Conservation (phyloP, 495 filamentous ascomycete species). For the Xylaria acuta region DNA sequence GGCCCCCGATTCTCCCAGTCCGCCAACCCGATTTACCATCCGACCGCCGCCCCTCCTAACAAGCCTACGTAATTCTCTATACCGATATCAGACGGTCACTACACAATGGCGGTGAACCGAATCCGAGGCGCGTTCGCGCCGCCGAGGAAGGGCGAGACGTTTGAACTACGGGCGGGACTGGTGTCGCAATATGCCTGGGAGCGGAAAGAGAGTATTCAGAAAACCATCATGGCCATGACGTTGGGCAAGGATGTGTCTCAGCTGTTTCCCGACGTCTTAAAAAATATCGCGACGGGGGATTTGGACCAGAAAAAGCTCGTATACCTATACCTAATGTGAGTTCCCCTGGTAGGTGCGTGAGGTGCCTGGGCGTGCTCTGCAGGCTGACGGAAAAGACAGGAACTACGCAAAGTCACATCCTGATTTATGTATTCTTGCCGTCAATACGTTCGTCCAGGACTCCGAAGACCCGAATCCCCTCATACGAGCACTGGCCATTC, state of each 20-base stretch:
- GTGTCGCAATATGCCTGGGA: constrained; percentile 99
- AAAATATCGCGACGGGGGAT: constrained; percentile 96
- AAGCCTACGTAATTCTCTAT: background rate
- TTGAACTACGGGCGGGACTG: constrained; percentile 93
- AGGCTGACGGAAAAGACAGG: constrained; percentile 58
- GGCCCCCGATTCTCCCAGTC: constrained; percentile 29
- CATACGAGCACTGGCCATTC: constrained; percentile 90
- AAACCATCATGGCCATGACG: constrained; percentile 99
- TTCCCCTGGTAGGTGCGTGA: constrained; percentile 7
- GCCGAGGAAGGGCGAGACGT: constrained; percentile 96
- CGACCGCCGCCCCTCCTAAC: constrained; percentile 3
- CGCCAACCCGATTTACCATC: background rate
- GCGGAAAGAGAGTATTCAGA: constrained; percentile 98
- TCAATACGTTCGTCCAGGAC: constrained; percentile 99
- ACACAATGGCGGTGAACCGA: constrained; percentile 87
- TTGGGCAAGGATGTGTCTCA: constrained; percentile 98
- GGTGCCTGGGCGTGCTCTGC: background rate
- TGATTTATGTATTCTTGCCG: constrained; percentile 97
- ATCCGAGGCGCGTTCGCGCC: constrained; percentile 90
- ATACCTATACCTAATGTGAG: constrained; percentile 96
- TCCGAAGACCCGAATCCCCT: constrained; percentile 98
- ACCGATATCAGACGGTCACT: constrained; percentile 14
- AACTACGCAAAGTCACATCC: constrained; percentile 99
- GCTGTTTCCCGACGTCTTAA: constrained; percentile 96
- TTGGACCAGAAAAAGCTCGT: constrained; percentile 99